These are phyloP conservation scores for Prinsepia uniflora DNA, from an alignment of 306 rosid genomes.

Conservation along the genomic window DNA sequence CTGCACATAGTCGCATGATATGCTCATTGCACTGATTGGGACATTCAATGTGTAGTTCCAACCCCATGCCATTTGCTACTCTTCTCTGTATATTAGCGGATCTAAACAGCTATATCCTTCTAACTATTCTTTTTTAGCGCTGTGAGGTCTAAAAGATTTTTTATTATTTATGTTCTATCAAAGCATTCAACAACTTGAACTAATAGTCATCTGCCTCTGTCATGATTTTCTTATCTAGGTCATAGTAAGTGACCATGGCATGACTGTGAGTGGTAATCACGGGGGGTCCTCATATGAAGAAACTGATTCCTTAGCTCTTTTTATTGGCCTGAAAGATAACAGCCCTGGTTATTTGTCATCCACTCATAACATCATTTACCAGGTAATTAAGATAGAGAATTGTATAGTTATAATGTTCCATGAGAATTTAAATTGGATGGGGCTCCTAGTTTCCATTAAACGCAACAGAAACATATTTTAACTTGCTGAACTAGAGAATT, in stretches of 20 bases:
- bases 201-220: slow-evolving; percentile 12
- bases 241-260: slow-evolving; percentile 94
- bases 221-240: slow-evolving; percentile 40
- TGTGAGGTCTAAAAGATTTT: neutral
- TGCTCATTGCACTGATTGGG: neutral
- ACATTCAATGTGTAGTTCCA: neutral
- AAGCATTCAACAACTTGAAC: slow-evolving; percentile 2
- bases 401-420: neutral
- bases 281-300: slow-evolving; percentile 94
- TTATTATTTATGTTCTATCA: slow-evolving; percentile 10
- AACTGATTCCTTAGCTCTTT: slow-evolving; percentile 73
- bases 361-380: slow-evolving; percentile 45
- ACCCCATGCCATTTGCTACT: neutral
- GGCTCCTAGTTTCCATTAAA: neutral
- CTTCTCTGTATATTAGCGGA: neutral
- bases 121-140: neutral
- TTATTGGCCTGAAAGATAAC: slow-evolving; percentile 52
- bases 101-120: neutral
- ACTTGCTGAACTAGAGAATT: neutral
- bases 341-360: slow-evolving; percentile 33
- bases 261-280: slow-evolving; percentile 89
- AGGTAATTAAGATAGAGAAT: slow-evolving; percentile 45
- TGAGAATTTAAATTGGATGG: neutral
- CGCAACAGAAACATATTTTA: neutral
- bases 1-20: neutral